A percentile compares a stretch with the other conserved stretches of the same genome.
phyloP scores from a whole-genome alignment of 768 basidiomycete genomes.

The Leccinellum rugosiceps region DNA sequence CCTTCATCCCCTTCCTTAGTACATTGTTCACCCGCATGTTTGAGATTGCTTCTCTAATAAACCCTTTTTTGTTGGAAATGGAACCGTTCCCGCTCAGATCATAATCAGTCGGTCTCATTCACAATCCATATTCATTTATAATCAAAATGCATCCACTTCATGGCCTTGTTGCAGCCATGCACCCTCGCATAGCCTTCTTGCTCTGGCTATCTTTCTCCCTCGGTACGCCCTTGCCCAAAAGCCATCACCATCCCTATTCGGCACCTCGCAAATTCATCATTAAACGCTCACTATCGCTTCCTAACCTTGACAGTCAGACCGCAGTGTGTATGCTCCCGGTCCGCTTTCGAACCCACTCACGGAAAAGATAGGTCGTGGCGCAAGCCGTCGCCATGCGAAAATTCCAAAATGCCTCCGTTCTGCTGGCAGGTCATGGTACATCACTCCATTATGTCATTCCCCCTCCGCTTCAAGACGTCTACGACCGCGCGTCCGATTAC shows the following conservation, averaged over 20 bases:
- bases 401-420: conserved; percentile 15
- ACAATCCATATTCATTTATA: conserved; percentile 9
- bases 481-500: conserved; percentile 20
- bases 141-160: background rate
- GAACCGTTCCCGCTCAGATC: conserved; percentile 4
- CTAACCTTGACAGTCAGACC: background rate
- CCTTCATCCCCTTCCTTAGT: background rate
- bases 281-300: background rate
- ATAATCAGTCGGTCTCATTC: conserved; percentile 7
- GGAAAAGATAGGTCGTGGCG: conserved; percentile 8
- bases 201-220: conserved; percentile 10
- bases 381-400: conserved; percentile 14
- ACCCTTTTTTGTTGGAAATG: conserved; percentile 9
- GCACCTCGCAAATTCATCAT: background rate
- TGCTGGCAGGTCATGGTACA: conserved; percentile 10
- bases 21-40: background rate
- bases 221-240: conserved; percentile 10
- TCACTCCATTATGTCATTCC: conserved; percentile 10
- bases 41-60: conserved; percentile 20
- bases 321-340: conserved; percentile 6
- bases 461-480: conserved; percentile 8
- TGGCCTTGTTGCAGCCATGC: conserved; percentile 7
- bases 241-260: background rate
- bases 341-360: background rate
- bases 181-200: background rate